These are phyloP conservation scores for Phalaenopsis aphrodite DNA, from an alignment of 106 monocot genomes.

Conservation along the genomic window DNA sequence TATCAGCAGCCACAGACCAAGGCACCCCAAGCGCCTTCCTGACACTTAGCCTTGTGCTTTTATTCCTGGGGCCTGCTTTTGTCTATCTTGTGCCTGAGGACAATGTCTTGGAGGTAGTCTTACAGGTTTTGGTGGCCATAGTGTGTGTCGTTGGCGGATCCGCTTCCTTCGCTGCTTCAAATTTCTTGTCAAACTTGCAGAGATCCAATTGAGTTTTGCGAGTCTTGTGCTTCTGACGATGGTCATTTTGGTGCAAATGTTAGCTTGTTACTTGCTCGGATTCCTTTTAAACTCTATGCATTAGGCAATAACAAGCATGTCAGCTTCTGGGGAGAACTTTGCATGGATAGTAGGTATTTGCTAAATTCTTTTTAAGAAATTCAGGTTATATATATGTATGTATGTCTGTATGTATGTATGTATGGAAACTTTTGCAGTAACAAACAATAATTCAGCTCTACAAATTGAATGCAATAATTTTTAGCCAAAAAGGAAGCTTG, in stretches of 20 bases:
- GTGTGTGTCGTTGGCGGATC: conserved; percentile 64
- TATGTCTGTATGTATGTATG: background rate
- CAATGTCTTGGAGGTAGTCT: conserved; percentile 45
- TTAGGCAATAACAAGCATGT: background rate
- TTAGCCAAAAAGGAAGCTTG: background rate
- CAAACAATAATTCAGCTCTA: background rate
- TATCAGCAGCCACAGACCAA: conserved; percentile 84
- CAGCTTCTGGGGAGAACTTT: background rate
- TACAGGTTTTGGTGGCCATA: conserved; percentile 56
- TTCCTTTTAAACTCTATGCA: background rate
- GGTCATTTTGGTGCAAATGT: background rate
- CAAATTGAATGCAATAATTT: background rate
- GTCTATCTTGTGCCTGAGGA: conserved; percentile 78
- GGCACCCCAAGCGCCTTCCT: conserved; percentile 47
- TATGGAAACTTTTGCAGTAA: background rate
- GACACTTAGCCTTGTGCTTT: conserved; percentile 37
- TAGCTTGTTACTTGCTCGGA: background rate
- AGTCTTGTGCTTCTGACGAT: background rate
- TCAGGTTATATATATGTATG: background rate
- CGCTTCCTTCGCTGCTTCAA: conserved; percentile 78
- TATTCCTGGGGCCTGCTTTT: conserved; percentile 53
- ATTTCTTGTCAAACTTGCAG: conserved; percentile 73
- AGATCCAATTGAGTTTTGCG: conserved; percentile 23
- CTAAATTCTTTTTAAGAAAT: background rate
- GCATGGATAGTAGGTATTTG: background rate